A percentile compares a stretch with the other conserved stretches of the same genome.
These are phyloP conservation scores for Thraustotheca clavata DNA, from an alignment of 352 stramenopile genomes.

Conservation along the genomic window DNA sequence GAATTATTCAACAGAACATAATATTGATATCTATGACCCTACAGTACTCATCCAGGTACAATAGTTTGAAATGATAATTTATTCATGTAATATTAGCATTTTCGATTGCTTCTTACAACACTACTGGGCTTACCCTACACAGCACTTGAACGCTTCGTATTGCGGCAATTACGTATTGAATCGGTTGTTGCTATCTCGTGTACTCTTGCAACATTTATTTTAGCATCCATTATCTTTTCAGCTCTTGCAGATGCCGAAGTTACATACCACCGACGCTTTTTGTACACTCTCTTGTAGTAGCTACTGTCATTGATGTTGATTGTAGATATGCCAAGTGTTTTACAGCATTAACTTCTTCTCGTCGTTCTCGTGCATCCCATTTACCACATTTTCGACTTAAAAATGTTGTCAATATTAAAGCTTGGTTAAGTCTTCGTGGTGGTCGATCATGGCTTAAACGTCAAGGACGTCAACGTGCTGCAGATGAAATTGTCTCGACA, in stretches of 20 bases:
- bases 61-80: slow-evolving; percentile 15
- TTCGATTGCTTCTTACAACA: background rate
- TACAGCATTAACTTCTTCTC: slow-evolving; percentile 77
- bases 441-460: slow-evolving; percentile 84
- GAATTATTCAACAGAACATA: slow-evolving; percentile 45
- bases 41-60: slow-evolving; percentile 11
- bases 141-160: background rate
- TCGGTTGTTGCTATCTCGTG: slow-evolving; percentile 55
- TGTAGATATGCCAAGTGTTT: slow-evolving; percentile 83
- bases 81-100: slow-evolving; percentile 21
- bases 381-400: slow-evolving; percentile 85
- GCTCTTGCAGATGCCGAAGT: slow-evolving; percentile 74
- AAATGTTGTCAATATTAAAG: slow-evolving; percentile 87
- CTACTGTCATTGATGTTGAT: slow-evolving; percentile 11
- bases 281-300: slow-evolving; percentile 30
- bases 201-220: slow-evolving; percentile 59
- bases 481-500: slow-evolving; percentile 84
- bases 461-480: slow-evolving; percentile 71
- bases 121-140: background rate
- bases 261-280: slow-evolving; percentile 74
- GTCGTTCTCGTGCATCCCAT: slow-evolving; percentile 70
- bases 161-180: background rate
- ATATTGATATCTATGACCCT: slow-evolving; percentile 20
- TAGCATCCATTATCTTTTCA: slow-evolving; percentile 66
- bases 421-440: slow-evolving; percentile 81